Percentiles rank a stretch among this genome's conserved stretches.
Evolutionary conservation across 768 basidiomycete genomes (phyloP).

Genomic region (Hirschioporus abietinus): DNA sequence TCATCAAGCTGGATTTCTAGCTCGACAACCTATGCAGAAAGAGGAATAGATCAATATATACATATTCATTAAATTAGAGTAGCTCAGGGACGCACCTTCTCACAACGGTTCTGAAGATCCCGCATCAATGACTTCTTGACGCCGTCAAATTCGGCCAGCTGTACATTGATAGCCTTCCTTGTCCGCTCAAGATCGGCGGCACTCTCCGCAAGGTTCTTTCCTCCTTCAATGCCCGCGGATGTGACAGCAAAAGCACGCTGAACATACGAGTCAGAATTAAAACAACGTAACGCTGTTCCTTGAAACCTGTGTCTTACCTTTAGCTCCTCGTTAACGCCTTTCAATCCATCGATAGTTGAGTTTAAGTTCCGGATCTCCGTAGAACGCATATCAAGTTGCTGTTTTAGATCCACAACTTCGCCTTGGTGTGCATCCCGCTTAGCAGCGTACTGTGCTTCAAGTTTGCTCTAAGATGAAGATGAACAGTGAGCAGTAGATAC

Average conservation of each 20-base stretch:
- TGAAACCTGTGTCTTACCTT: constrained; percentile 57
- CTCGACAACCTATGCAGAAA: constrained; percentile 77
- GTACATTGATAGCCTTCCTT: constrained; percentile 95
- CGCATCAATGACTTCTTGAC: constrained; percentile 99
- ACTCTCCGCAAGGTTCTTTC: constrained; percentile 94
- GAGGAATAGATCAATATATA: constrained; percentile 12
- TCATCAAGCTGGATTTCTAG: constrained; percentile 98
- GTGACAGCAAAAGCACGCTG: constrained; percentile 97
- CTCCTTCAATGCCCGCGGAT: constrained; percentile 94
- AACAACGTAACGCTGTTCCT: constrained; percentile 8
- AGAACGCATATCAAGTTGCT: constrained; percentile 79
- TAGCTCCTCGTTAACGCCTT: constrained; percentile 95
- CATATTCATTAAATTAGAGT: constrained; percentile 19
- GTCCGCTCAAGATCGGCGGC: constrained; percentile 96
- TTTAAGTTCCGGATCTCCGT: constrained; percentile 84
- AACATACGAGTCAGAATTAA: constrained; percentile 8
- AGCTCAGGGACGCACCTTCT: constrained; percentile 62
- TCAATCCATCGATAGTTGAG: constrained; percentile 84
- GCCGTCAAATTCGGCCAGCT: constrained; percentile 96
- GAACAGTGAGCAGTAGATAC: constrained; percentile 16
- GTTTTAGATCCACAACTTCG: constrained; percentile 82
- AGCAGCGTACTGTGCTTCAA: constrained; percentile 89
- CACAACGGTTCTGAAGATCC: constrained; percentile 97
- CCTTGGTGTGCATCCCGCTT: constrained; percentile 85
- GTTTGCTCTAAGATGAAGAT: constrained; percentile 60